Evolutionary conservation across 257 asterid genomes (phyloP), one percentile per base, ranked within the genome.

Genomic region (Capsicum pubescens): DNA sequence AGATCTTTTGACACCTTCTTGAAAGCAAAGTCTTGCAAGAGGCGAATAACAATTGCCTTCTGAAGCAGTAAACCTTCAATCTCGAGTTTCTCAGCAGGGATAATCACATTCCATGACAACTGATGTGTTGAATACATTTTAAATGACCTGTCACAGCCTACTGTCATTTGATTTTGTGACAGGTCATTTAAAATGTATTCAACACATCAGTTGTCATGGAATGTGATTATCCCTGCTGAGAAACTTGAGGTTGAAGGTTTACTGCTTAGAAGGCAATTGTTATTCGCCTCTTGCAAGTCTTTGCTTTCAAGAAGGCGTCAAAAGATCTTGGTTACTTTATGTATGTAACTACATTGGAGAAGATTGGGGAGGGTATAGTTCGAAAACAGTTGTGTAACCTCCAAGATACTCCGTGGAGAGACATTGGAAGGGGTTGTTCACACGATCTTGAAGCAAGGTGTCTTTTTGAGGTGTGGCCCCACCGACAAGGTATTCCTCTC

Each of bases 401-500:
- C 94, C 92, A 95, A 92, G 93, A 89, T 95, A 84, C 84, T 90
- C 50, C 85, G 86, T 2, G 99, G 99, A 21, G 98, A 96, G 88
- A 82, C 91, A 60, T 66, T 94, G 90, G 92, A 91, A 83, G 98
- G 98, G 7, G 84, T 86, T 7, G 97, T 87, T 42, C 92, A 92
- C 93, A 92, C 78, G 83, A 88, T 94, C 78, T 54, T 89, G 87
- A 92, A 91, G 86, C 95, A 91, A 6, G 95, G 98, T 0, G 89
- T 93, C 12, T 92, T 94, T 91, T 79, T 93, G 87, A 89, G 85
- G 74, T 89, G 92, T 44, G 97, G 98, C 82, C 97, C 98, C 0
- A 83, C 87, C 1, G 95, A 93, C 59, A 92, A 91, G 39, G 79
- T 95, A 9, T 94, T 88, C 84, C 86, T 94, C 3, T 94, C 98